phyloP scores from a whole-genome alignment of 495 filamentous ascomycete genomes.

The Staphylotrichum tortipilum region DNA sequence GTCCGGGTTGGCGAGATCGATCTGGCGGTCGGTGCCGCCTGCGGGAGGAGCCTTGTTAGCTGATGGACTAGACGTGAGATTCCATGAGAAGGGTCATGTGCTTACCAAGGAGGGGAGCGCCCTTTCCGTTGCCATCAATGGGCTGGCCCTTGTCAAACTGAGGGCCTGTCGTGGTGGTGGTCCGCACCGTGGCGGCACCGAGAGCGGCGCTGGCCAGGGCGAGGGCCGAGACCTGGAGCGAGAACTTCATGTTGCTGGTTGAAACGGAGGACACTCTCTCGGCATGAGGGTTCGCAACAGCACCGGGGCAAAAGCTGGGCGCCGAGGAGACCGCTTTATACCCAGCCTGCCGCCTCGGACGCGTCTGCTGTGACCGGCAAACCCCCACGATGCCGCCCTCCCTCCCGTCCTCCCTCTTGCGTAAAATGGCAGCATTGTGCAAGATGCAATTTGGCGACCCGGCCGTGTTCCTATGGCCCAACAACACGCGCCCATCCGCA shows the following conservation, averaged over 20 bases:
- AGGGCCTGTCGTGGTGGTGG: background rate
- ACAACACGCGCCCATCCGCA: too few relatives aligned
- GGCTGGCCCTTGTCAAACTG: conserved; percentile 44
- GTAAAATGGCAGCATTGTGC: background rate
- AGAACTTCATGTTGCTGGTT: conserved; percentile 4
- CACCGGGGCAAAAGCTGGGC: background rate
- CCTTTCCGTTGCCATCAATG: conserved; percentile 47
- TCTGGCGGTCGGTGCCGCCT: conserved; percentile 43
- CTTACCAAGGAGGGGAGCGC: conserved; percentile 47
- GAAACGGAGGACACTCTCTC: too few relatives aligned
- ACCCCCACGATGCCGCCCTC: too few relatives aligned
- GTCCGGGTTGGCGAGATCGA: conserved; percentile 52
- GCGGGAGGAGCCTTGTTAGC: conserved; percentile 2
- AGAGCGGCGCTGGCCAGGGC: conserved; percentile 1
- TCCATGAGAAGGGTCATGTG: background rate
- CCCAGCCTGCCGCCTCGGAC: too few relatives aligned
- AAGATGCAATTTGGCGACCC: background rate
- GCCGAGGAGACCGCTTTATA: too few relatives aligned
- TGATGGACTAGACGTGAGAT: background rate
- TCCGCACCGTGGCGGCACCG: conserved; percentile 1
- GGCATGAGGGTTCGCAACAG: background rate
- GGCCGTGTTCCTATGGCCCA: background rate
- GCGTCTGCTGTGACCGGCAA: background rate
- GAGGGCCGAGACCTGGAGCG: background rate
- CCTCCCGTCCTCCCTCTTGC: too few relatives aligned